Conservation (phyloP, 495 filamentous ascomycete genomes). For the Neurospora pannonica region DNA sequence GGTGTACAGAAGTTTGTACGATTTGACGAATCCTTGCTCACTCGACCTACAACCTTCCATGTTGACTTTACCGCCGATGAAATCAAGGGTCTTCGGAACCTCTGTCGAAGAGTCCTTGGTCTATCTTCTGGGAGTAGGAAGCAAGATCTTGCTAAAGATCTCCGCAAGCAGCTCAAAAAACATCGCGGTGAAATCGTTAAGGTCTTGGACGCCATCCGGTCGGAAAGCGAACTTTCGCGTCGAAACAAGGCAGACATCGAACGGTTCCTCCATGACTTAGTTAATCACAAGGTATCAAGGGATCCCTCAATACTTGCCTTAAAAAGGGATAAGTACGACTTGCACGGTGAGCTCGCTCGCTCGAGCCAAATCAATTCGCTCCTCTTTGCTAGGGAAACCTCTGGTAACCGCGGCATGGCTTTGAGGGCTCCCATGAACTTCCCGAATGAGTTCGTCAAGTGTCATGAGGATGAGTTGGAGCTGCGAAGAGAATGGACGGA, state of each 20-base stretch:
- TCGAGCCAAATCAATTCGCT: conserved; percentile 21
- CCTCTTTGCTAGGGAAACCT: conserved; percentile 32
- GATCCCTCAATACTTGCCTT: conserved; percentile 17
- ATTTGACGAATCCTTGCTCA: background rate
- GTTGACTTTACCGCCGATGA: conserved; percentile 45
- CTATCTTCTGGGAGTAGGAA: background rate
- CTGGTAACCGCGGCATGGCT: conserved; percentile 20
- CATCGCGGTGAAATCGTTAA: background rate
- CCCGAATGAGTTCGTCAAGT: conserved; percentile 26
- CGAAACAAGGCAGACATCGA: conserved; percentile 18
- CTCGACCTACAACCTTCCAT: conserved; percentile 14
- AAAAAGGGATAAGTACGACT: conserved; percentile 15
- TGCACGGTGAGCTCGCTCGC: conserved; percentile 15
- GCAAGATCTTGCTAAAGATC: conserved; percentile 13
- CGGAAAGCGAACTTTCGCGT: conserved; percentile 1
- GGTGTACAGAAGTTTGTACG: conserved; percentile 8
- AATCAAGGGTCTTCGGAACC: conserved; percentile 21
- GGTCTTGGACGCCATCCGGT: conserved; percentile 1
- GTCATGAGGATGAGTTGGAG: conserved; percentile 35
- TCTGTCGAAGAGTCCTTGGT: background rate
- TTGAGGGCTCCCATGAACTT: conserved; percentile 28
- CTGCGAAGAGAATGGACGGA: conserved; percentile 40
- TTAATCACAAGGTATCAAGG: conserved; percentile 4
- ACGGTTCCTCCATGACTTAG: conserved; percentile 26
- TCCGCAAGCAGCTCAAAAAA: conserved; percentile 10